Evolutionary conservation across 2,329 filamentous ascomycete genomes (phyloP).

Genomic region (Alternaria infectoria): DNA sequence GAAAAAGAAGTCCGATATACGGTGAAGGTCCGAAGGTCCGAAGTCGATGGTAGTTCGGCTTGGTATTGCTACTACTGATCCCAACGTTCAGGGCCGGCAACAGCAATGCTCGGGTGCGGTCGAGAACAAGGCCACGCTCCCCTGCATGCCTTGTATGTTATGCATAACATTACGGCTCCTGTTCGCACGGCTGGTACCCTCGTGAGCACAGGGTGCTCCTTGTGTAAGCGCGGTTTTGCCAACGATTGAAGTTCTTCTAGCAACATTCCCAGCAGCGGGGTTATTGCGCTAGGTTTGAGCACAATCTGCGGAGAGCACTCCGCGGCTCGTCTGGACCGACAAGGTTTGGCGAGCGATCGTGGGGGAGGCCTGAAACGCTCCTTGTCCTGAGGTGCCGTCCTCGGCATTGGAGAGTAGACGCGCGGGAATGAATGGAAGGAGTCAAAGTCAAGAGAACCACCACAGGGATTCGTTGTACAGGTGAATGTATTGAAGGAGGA

Average conservation of each 20-base stretch:
- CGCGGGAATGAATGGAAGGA: background rate
- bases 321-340: background rate
- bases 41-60: background rate
- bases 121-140: background rate
- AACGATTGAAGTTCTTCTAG: background rate
- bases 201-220: background rate
- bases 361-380: slow-evolving; percentile 7
- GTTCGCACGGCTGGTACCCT: background rate
- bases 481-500: background rate
- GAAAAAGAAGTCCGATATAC: background rate
- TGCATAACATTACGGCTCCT: background rate
- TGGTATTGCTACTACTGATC: background rate
- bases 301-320: background rate
- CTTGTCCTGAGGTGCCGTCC: background rate
- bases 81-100: background rate
- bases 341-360: slow-evolving; percentile 9
- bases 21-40: background rate
- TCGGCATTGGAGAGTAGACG: background rate
- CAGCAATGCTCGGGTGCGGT: background rate
- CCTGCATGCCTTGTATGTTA: background rate
- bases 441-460: background rate
- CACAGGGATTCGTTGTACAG: background rate
- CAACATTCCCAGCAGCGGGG: background rate
- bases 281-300: slow-evolving; percentile 1
- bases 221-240: background rate